phyloP scores from a whole-genome alignment of 495 filamentous ascomycete species.

The Astrothelium subdiscretum region DNA sequence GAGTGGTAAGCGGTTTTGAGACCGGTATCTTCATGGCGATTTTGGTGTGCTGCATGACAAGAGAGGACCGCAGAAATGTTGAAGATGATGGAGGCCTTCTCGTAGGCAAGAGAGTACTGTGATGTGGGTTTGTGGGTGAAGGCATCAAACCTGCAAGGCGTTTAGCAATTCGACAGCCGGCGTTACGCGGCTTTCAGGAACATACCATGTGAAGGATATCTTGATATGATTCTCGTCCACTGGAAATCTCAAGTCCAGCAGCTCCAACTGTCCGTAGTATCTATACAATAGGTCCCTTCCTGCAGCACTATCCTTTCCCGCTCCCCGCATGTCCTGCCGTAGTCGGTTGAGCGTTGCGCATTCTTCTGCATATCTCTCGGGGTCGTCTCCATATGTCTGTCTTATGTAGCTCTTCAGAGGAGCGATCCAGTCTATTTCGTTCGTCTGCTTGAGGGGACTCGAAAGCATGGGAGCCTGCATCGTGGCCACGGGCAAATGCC shows the following conservation, averaged over 20 bases:
- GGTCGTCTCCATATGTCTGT: conserved; percentile 89
- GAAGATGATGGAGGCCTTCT: conserved; percentile 99
- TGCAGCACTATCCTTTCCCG: conserved; percentile 90
- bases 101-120: conserved; percentile 92
- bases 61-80: conserved; percentile 97
- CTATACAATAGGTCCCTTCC: conserved; percentile 89
- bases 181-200: conserved; percentile 20
- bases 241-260: conserved; percentile 88
- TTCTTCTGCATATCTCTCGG: conserved; percentile 87
- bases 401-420: conserved; percentile 92
- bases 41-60: conserved; percentile 88
- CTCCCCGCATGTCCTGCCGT: conserved; percentile 96
- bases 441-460: conserved; percentile 90
- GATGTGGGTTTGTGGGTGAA: conserved; percentile 94
- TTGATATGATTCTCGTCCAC: conserved; percentile 98
- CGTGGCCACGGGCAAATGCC: conserved; percentile 10
- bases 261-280: conserved; percentile 94
- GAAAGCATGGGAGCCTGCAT: conserved; percentile 83
- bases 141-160: conserved; percentile 74
- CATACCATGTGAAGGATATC: conserved; percentile 91
- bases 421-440: conserved; percentile 95
- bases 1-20: conserved; percentile 96
- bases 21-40: conserved; percentile 79
- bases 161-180: not conserved
- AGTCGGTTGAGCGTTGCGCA: conserved; percentile 92